Evolutionary conservation across 2,329 filamentous ascomycete genomes (phyloP).

Genomic region (Talaromyces atroroseus): DNA sequence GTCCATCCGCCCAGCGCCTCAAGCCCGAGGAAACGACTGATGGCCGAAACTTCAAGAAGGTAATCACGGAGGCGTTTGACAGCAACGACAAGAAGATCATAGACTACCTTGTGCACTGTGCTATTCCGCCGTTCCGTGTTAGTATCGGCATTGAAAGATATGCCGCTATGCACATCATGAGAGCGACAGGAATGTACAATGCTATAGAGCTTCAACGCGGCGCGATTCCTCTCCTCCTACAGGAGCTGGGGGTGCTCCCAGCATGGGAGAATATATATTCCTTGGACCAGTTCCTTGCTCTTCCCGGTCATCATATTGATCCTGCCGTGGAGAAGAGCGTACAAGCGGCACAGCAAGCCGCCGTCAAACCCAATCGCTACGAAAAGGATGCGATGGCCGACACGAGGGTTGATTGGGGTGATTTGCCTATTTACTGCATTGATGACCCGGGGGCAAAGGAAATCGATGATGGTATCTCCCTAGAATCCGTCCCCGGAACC

Average conservation of each 20-base stretch:
- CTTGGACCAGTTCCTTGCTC: constrained; percentile 48
- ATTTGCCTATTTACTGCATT: constrained; percentile 55
- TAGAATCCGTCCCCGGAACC: constrained; percentile 45
- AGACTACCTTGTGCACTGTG: constrained; percentile 51
- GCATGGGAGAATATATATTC: constrained; percentile 53
- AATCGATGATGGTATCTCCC: constrained; percentile 59
- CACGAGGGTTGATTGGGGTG: constrained; percentile 53
- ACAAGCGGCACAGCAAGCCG: constrained; percentile 8
- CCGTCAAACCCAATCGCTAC: neutral
- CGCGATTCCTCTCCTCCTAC: constrained; percentile 49
- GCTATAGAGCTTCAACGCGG: constrained; percentile 31
- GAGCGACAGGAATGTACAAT: constrained; percentile 52
- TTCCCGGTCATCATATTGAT: constrained; percentile 42
- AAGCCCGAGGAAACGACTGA: constrained; percentile 23
- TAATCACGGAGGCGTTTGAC: constrained; percentile 40
- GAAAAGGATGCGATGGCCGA: constrained; percentile 50
- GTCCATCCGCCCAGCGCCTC: constrained; percentile 34
- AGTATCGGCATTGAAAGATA: constrained; percentile 40
- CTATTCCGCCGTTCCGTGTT: constrained; percentile 37
- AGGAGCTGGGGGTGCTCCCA: constrained; percentile 57
- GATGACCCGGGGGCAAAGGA: constrained; percentile 51
- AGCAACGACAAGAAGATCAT: constrained; percentile 49
- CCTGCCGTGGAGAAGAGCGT: constrained; percentile 19
- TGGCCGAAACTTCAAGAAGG: constrained; percentile 25
- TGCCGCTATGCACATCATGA: constrained; percentile 51